Base-by-base conservation (phyloP, 2,329 filamentous ascomycete genomes). In the Xylariaceae sp. region DNA sequence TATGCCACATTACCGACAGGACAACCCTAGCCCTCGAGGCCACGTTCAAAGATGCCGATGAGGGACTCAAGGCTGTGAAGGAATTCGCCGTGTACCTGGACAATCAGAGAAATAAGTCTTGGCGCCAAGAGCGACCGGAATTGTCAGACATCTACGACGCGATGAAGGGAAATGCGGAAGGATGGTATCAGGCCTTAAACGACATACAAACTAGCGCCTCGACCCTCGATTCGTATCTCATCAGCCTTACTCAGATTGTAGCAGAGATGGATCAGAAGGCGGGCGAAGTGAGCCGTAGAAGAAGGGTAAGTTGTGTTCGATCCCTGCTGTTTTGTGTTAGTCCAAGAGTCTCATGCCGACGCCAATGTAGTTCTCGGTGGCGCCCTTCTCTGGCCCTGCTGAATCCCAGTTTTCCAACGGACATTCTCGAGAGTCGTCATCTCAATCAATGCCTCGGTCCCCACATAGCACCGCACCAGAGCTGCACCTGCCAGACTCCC, bases 81-180 rank as follows among this genome's bases (percentile, higher is more conserved):
- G 88, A 90, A 56, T 88, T 97, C 55, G 86, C 86, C 58, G 79
- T 83, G 57, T 97, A 96, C 73, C 78, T 97, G 53, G 78, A 81
- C 4, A 78, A 83, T 39, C 82, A 95, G 62, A 81, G 84, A 51
- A 78, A 85, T 44, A 80, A 83, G 3, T 79, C 81, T 64, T 85
- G 83, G 72, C 81, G 85, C 58, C 75, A 80, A 55, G 84, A 88
- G 52, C 82, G 89, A 18, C 79, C 82, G 1, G 80, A 84, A 52
- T 77, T 88, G 51, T 80, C 82, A 42, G 86, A 89, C 51, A 90
- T 96, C 17, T 94, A 89, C 67, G 83, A 87, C 47, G 91, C 92
- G 44, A 97, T 97, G 92, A 88, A 89, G 69, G 90, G 90, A 39
- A 97, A 97, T 67, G 88, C 92, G 7, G 89, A 95, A 64, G 92